Conservation (phyloP, 2,329 filamentous ascomycete species). For the Aspergillus niger region DNA sequence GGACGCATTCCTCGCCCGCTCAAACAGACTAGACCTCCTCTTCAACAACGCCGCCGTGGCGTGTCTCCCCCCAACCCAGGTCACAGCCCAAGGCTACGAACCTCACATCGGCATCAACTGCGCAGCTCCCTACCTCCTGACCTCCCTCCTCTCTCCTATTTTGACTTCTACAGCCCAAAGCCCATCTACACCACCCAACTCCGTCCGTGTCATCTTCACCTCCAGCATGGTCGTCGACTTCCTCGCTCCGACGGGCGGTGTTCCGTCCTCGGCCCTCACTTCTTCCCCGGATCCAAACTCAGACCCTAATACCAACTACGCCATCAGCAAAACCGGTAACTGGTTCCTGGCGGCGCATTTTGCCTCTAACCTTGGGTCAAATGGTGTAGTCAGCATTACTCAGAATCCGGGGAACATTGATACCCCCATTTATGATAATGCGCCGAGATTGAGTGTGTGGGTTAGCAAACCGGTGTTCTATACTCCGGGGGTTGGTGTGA, state of each 20-base stretch:
- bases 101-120: not conserved
- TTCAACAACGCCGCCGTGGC: not conserved
- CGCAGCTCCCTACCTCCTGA: not conserved
- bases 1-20: not conserved
- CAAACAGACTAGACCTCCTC: not conserved
- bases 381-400: not conserved
- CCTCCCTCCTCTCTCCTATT: not conserved
- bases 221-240: not conserved
- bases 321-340: not conserved
- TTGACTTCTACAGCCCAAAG: not conserved
- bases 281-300: not conserved
- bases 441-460: not conserved
- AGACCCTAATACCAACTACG: not conserved
- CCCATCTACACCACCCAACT: not conserved
- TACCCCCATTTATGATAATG: not conserved
- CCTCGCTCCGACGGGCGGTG: not conserved
- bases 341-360: conserved; percentile 1
- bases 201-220: not conserved
- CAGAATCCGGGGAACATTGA: conserved; percentile 7
- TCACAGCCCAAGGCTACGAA: not conserved
- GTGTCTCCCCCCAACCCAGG: not conserved
- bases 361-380: not conserved
- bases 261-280: not conserved
- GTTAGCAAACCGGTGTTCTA: not conserved
- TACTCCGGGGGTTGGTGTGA: not conserved